These are phyloP conservation scores for Curvularia sp. DNA, from an alignment of 2,329 filamentous ascomycete genomes.

Conservation along the genomic window DNA sequence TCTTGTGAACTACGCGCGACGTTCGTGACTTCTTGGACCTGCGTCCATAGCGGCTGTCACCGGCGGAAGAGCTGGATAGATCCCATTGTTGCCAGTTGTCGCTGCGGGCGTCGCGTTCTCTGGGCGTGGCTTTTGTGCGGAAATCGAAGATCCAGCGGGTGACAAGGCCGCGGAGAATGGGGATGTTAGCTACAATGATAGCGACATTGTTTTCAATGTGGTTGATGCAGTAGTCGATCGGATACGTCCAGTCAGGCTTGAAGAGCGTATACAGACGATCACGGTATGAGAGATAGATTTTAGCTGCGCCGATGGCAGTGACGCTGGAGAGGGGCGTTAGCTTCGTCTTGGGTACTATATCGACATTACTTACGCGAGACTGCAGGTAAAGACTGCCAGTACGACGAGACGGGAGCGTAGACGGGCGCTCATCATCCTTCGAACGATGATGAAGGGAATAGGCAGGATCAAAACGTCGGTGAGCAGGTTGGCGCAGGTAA, in stretches of 20 bases:
- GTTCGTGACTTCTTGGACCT: conserved; percentile 13
- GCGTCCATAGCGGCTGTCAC: conserved; percentile 31
- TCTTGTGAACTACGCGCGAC: conserved; percentile 36
- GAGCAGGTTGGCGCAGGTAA: conserved; percentile 52
- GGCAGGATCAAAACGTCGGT: conserved; percentile 52
- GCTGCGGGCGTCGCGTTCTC: conserved; percentile 41
- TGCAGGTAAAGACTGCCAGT: conserved; percentile 49
- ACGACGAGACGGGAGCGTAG: conserved; percentile 50
- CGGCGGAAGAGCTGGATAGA: conserved; percentile 25
- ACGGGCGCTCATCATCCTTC: conserved; percentile 51
- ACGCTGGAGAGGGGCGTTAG: conserved; percentile 34
- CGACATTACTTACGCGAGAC: conserved; percentile 43
- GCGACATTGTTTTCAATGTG: conserved; percentile 53
- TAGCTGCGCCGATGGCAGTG: conserved; percentile 49
- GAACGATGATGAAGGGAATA: conserved; percentile 52
- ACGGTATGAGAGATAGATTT: conserved; percentile 51
- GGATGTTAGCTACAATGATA: conserved; percentile 52
- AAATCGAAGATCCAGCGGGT: conserved; percentile 52
- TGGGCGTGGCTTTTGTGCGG: conserved; percentile 41
- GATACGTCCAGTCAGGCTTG: conserved; percentile 52
- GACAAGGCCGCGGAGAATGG: conserved; percentile 51
- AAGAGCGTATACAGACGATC: conserved; percentile 49
- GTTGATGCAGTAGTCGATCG: conserved; percentile 52
- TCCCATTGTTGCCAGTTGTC: conserved; percentile 40
- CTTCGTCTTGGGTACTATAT: not conserved